Evolutionary conservation across 78 protist genomes (phyloP).

Genomic region (Salpingoeca rosetta): DNA sequence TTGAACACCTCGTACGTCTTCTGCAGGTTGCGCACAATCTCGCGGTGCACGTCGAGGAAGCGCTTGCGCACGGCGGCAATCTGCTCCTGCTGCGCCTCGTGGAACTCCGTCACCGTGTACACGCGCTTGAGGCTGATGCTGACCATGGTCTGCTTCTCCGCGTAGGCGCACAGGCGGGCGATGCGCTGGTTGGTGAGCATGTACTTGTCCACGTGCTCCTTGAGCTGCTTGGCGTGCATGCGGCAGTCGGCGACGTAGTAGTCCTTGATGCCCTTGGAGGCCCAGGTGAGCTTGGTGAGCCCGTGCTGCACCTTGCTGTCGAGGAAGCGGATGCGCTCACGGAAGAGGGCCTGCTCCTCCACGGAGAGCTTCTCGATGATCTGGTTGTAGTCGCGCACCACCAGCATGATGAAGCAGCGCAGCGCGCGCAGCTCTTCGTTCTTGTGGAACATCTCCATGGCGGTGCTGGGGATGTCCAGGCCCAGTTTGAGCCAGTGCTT

Average conservation of each 20-base stretch:
- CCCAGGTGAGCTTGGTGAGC: slow-evolving; percentile 51
- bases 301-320: slow-evolving; percentile 49
- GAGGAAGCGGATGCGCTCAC: slow-evolving; percentile 22
- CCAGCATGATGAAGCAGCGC: slow-evolving; percentile 51
- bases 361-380: slow-evolving; percentile 20
- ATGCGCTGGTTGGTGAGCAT: slow-evolving; percentile 15
- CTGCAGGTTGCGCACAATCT: slow-evolving; percentile 3
- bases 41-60: slow-evolving; percentile 14
- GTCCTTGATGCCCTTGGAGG: slow-evolving; percentile 10
- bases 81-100: slow-evolving; percentile 34
- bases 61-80: neutral
- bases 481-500: slow-evolving; percentile 42
- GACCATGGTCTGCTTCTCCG: slow-evolving; percentile 33
- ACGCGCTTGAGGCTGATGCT: slow-evolving; percentile 20
- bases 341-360: slow-evolving; percentile 46
- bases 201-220: slow-evolving; percentile 30
- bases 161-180: neutral
- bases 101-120: slow-evolving; percentile 52
- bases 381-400: slow-evolving; percentile 62
- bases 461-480: slow-evolving; percentile 31
- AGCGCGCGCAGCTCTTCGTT: slow-evolving; percentile 38
- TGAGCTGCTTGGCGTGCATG: slow-evolving; percentile 15
- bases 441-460: slow-evolving; percentile 11
- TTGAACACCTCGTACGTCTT: slow-evolving; percentile 19
- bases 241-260: slow-evolving; percentile 34